Base-by-base conservation (phyloP, 2,329 filamentous ascomycete genomes). In the Aspergillus novoparasiticus region DNA sequence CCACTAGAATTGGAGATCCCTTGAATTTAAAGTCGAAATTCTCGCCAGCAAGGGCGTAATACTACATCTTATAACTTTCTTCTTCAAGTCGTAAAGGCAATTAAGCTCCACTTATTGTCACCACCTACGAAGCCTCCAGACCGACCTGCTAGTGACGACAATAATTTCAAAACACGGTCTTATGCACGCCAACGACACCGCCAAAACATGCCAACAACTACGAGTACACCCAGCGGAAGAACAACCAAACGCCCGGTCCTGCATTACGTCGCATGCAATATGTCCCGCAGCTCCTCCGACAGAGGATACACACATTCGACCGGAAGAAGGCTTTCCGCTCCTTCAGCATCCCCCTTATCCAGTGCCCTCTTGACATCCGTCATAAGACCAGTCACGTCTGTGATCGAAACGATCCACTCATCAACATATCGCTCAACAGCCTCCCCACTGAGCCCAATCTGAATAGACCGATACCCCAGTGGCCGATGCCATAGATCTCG, bases 331-430 rank as follows among this genome's bases (percentile, higher is more conserved):
- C 30, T n/a, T 41, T 19, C 6, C 32, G 64, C 65, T 14, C 58
- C 76, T 12, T 80, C 75, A 0, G 79, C 77, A 63, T 69, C 64
- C 2, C 77, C 72, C 63, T 80, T 77, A 50, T 84, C 80, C 26
- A 87, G 64, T 67, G 39, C 39, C 39, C 39, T 74, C 68, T 84
- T 85, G 69, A 89, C 71, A 62, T 78, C 71, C 56, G 78, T 75
- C 58, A 86, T 86, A 63, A 71, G 78, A 23, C 82, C 82, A 3
- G 86, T 89, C 3, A 88, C 85, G 78, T 89, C 87, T 59, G 85
- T 81, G 60, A 89, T 86, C 5, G 75, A 76, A 5, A 81, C 75
- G 67, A 88, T 84, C 80, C 83, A 84, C 48, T 85, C 77, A 43
- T 80, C 76, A 4, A 81, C 76, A 82, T 84, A 88, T 32, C 69